A percentile compares a stretch with the other conserved stretches of the same genome.
Evolutionary conservation across 2,329 filamentous ascomycete species (phyloP).

Genomic region (Diaporthe eres): DNA sequence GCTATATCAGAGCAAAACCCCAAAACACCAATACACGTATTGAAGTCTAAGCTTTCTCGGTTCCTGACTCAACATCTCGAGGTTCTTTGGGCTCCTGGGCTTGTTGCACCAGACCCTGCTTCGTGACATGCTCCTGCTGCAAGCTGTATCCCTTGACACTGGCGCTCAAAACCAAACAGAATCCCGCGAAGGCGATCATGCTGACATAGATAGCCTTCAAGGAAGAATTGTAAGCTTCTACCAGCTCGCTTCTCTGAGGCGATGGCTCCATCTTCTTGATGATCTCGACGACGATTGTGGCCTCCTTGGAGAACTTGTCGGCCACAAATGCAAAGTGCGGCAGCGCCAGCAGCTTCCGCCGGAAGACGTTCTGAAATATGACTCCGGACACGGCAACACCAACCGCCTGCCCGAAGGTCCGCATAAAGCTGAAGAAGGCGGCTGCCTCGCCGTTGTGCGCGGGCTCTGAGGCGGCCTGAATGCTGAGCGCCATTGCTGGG

Average conservation of each 20-base stretch:
- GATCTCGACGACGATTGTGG: conserved; percentile 70
- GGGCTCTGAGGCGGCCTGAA: conserved; percentile 71
- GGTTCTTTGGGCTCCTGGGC: background rate
- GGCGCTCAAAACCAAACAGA: conserved; percentile 48
- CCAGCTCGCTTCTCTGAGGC: conserved; percentile 46
- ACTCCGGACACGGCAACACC: conserved; percentile 78
- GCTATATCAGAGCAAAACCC: background rate
- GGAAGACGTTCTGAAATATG: conserved; percentile 78
- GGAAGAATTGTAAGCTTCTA: conserved; percentile 52
- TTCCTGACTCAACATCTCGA: background rate
- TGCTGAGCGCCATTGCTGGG: conserved; percentile 72
- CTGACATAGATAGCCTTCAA: conserved; percentile 52
- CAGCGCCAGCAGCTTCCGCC: conserved; percentile 60
- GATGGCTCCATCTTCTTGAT: conserved; percentile 65
- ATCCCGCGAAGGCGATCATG: conserved; percentile 49
- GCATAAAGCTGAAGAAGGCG: conserved; percentile 77
- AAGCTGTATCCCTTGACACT: conserved; percentile 50
- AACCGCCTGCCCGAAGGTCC: conserved; percentile 74
- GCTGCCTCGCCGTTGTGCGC: conserved; percentile 67
- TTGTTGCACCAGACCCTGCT: conserved; percentile 44
- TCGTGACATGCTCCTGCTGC: conserved; percentile 51
- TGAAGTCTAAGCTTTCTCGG: background rate
- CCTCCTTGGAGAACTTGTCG: conserved; percentile 67
- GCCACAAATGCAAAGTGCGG: conserved; percentile 59
- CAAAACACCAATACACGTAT: too few species aligned